A percentile compares a stretch with the other conserved stretches of the same genome.
These are phyloP conservation scores for Helenozyma baotianmanensis DNA, from an alignment of 805 yeast species.

Conservation along the genomic window DNA sequence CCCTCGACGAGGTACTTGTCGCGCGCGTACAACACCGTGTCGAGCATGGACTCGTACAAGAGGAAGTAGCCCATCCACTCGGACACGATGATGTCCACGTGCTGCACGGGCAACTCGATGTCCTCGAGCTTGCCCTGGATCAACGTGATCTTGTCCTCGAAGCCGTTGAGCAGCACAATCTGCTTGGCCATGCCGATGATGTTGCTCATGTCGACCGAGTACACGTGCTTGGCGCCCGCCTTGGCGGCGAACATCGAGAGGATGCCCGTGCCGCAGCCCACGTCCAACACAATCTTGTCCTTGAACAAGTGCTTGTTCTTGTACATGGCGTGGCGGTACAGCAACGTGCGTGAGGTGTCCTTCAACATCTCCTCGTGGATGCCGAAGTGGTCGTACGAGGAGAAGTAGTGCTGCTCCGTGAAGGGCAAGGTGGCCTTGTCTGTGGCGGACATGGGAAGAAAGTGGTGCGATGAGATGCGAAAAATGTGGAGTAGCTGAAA, in stretches of 20 bases:
- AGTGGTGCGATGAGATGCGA: slow-evolving; percentile 1
- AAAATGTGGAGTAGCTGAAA: too few relatives aligned
- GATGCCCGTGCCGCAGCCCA: slow-evolving; percentile 99
- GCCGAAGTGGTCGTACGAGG: slow-evolving; percentile 94
- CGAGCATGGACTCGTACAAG: slow-evolving; percentile 95
- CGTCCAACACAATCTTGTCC: slow-evolving; percentile 92
- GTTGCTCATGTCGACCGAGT: slow-evolving; percentile 95
- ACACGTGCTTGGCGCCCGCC: slow-evolving; percentile 98
- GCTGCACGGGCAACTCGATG: slow-evolving; percentile 73
- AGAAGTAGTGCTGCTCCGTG: slow-evolving; percentile 88
- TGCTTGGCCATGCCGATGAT: slow-evolving; percentile 95
- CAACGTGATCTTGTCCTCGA: slow-evolving; percentile 78
- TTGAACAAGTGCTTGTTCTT: slow-evolving; percentile 86
- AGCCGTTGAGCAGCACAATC: slow-evolving; percentile 79
- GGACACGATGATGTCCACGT: slow-evolving; percentile 91
- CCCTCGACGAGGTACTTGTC: slow-evolving; percentile 79
- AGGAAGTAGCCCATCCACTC: slow-evolving; percentile 99
- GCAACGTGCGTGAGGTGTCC: slow-evolving; percentile 86
- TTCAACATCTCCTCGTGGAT: slow-evolving; percentile 99
- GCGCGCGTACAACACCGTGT: slow-evolving; percentile 90
- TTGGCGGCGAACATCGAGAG: slow-evolving; percentile 96
- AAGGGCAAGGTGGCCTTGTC: slow-evolving; percentile 60
- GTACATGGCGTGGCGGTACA: slow-evolving; percentile 88
- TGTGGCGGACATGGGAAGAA: slow-evolving; percentile 49
- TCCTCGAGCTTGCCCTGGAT: slow-evolving; percentile 94